Evolutionary conservation across 75 land plant species (phyloP).

Genomic region (Cupressus sempervirens): DNA sequence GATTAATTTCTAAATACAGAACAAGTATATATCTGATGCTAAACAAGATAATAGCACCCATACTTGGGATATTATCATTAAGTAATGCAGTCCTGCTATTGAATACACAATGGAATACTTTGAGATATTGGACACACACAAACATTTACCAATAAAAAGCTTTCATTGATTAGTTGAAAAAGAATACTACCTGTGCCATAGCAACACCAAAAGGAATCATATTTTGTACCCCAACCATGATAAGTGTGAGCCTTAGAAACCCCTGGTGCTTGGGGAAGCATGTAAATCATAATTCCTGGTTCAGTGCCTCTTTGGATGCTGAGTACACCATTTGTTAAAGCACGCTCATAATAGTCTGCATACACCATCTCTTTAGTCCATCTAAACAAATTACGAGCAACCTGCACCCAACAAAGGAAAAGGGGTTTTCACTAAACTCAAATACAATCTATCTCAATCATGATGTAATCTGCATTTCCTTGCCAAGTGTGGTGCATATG

Average conservation of each 20-base stretch:
- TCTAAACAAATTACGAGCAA: conserved; percentile 79
- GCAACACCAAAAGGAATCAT: conserved; percentile 92
- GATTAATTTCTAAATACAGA: neutral
- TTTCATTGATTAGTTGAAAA: neutral
- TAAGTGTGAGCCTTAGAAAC: conserved; percentile 70
- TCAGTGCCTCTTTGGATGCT: conserved; percentile 85
- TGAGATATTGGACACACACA: neutral
- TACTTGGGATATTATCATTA: neutral
- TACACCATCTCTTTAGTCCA: conserved; percentile 85
- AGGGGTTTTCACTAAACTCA: neutral
- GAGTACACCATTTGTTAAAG: conserved; percentile 85
- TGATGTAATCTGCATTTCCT: neutral
- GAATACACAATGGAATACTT: neutral
- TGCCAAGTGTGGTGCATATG: neutral
- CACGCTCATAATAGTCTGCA: conserved; percentile 97
- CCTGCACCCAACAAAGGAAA: conserved; percentile 31
- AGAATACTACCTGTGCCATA: conserved; percentile 77
- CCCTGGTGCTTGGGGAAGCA: conserved; percentile 85
- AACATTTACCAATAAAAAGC: neutral
- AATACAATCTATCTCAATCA: neutral
- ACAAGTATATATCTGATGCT: neutral
- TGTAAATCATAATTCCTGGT: conserved; percentile 94
- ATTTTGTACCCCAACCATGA: conserved; percentile 89
- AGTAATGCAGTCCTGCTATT: neutral
- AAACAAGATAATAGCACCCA: neutral